Base-by-base conservation (phyloP, 345 rosid species). In the Moricandia moricandioides region DNA sequence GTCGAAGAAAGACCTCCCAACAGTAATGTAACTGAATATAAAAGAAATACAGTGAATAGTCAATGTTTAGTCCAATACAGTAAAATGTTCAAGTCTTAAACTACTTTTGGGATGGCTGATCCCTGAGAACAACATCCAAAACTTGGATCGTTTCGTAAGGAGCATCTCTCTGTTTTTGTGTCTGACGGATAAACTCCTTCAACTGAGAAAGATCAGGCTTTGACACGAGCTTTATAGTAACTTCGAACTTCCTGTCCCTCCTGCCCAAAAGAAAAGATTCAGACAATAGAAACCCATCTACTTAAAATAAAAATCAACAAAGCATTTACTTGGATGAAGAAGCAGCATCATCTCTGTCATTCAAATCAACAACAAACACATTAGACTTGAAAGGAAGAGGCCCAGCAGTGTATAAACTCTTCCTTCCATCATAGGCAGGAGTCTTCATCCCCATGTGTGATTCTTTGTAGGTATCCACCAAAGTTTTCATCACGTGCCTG, bases 61-160 rank as follows among this genome's bases (percentile, higher is more conserved):
- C 49, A n/a, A 27, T 10, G 5, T 35, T 7, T 13, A 45, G 8
- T 4, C 71, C 27, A 67, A 65, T 6, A 58, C 51, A 45, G 16
- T 12, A 1, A 1, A 47, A 45, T 4, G 27, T 24, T 51, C 24
- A 45, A 16, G 29, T 26, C 21, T 17, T 10, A 4, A 65, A 11
- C 4, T 79, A 87, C 96, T 16, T 18, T n/a, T 56, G 10, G 0
- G 89, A 86, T 0, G 91, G 90, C 2, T 24, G 1, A 0, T 81
- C 79, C 55, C 96, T 56, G 0, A 89, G 87, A 60, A 84, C 96
- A 54, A 87, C 76, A 67, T 91, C 98, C 0, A 91, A 86, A n/a
- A 21, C 89, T 70, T 93, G 97, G 1, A 93, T 67, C 0, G 78
- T 66, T 9, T 93, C 93, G 4, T 86, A 82, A 0, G 97, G 97